These are phyloP conservation scores for Fusarium floridanum DNA, from an alignment of 2,329 filamentous ascomycete species.

Conservation along the genomic window DNA sequence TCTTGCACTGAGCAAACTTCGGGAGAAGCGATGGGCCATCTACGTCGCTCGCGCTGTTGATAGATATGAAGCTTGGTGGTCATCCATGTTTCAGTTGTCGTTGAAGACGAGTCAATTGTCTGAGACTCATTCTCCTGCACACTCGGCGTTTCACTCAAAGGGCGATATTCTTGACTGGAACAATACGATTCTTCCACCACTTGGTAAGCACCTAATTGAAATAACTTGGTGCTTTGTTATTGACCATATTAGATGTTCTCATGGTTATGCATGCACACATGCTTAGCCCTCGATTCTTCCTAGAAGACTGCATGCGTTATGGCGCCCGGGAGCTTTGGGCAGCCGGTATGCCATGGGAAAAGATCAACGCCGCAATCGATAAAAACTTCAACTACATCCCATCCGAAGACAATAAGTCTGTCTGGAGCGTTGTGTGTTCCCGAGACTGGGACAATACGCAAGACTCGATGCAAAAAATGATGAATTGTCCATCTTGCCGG, in stretches of 20 bases:
- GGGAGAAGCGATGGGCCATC: constrained; percentile 75
- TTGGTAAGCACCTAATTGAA: background rate
- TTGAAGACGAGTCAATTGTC: background rate
- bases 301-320: background rate
- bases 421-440: background rate
- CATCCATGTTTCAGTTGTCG: background rate
- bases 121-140: background rate
- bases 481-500: background rate
- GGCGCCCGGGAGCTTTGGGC: background rate
- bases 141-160: background rate
- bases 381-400: background rate
- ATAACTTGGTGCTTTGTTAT: background rate
- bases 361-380: background rate
- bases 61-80: constrained; percentile 72
- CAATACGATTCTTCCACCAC: background rate
- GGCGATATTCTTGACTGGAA: background rate
- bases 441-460: background rate
- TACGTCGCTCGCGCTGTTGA: constrained; percentile 73
- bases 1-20: constrained; percentile 60
- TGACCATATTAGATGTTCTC: constrained; percentile 65
- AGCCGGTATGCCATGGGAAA: background rate
- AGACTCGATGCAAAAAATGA: background rate
- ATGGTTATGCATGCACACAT: constrained; percentile 80
- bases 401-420: background rate
- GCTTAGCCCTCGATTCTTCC: constrained; percentile 70